Conservation (phyloP, 176 grass and related monocot species). For the Zizania latifolia region DNA sequence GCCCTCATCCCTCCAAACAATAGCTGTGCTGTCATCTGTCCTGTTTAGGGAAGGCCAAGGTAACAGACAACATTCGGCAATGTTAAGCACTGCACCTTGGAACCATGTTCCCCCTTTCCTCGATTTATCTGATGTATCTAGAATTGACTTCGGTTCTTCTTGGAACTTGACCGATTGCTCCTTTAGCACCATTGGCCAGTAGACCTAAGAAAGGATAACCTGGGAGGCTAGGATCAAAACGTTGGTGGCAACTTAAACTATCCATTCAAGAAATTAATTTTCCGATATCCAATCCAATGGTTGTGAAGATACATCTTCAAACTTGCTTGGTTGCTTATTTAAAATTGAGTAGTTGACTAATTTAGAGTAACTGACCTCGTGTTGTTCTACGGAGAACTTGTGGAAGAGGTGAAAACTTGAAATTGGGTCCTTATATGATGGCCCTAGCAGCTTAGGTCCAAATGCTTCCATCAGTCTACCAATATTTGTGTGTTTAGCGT, state of each 20-base stretch:
- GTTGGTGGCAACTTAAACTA: background rate
- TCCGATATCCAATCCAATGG: background rate
- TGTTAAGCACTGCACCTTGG: constrained; percentile 65
- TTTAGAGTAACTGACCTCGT: constrained; percentile 48
- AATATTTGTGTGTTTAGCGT: constrained; percentile 69
- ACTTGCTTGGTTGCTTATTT: background rate
- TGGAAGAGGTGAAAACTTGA: constrained; percentile 57
- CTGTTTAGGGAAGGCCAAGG: constrained; percentile 58
- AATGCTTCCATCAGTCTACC: constrained; percentile 75
- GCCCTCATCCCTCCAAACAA: constrained; percentile 83
- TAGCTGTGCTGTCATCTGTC: constrained; percentile 72
- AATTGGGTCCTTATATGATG: constrained; percentile 72
- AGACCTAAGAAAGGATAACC: constrained; percentile 41
- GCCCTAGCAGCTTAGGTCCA: constrained; percentile 58
- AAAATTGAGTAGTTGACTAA: background rate
- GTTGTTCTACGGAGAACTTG: constrained; percentile 53
- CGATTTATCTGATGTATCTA: constrained; percentile 56
- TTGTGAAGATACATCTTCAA: background rate
- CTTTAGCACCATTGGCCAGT: constrained; percentile 72
- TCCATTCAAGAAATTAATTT: background rate
- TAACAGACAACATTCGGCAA: constrained; percentile 88
- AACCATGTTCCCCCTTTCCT: constrained; percentile 76
- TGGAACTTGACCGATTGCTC: constrained; percentile 59
- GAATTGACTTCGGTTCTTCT: constrained; percentile 52
- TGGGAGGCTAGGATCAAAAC: background rate